Evolutionary conservation across 345 rosid genomes (phyloP).

Genomic region (Hypericum perforatum): DNA sequence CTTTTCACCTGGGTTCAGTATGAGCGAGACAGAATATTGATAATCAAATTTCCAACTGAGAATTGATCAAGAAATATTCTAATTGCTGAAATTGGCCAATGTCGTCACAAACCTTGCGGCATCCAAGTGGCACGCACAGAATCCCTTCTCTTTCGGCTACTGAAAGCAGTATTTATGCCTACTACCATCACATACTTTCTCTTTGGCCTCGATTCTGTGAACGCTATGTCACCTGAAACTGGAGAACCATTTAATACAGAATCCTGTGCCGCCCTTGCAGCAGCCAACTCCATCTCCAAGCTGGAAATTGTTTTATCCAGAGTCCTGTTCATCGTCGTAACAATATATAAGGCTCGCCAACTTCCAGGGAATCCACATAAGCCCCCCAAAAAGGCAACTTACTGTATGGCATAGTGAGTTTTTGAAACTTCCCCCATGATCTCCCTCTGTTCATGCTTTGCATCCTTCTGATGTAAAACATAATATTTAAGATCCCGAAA

Average conservation of each 20-base stretch:
- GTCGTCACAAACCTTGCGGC: not conserved
- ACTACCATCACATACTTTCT: slow-evolving; percentile 5
- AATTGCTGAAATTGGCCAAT: not conserved
- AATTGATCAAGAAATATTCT: not conserved
- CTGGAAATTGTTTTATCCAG: slow-evolving; percentile 4
- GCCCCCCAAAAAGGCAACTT: slow-evolving; percentile 16
- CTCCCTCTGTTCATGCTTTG: slow-evolving; percentile 45
- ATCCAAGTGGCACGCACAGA: slow-evolving; percentile 5
- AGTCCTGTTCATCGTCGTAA: not conserved
- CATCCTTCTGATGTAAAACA: slow-evolving; percentile 28
- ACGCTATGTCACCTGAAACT: not conserved
- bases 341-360: slow-evolving; percentile 4
- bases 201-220: not conserved
- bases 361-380: slow-evolving; percentile 3
- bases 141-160: slow-evolving; percentile 2
- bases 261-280: slow-evolving; percentile 3
- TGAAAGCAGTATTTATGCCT: slow-evolving; percentile 4
- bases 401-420: slow-evolving; percentile 74
- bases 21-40: not conserved
- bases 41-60: not conserved
- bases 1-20: not conserved
- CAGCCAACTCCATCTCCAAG: slow-evolving; percentile 6
- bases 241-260: not conserved
- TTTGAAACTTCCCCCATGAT: slow-evolving; percentile 56
- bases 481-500: not conserved